A percentile compares a stretch with the other conserved stretches of the same genome.
These are phyloP conservation scores for Cercospora brassicicola DNA, from an alignment of 2,329 filamentous ascomycete genomes.

Conservation along the genomic window DNA sequence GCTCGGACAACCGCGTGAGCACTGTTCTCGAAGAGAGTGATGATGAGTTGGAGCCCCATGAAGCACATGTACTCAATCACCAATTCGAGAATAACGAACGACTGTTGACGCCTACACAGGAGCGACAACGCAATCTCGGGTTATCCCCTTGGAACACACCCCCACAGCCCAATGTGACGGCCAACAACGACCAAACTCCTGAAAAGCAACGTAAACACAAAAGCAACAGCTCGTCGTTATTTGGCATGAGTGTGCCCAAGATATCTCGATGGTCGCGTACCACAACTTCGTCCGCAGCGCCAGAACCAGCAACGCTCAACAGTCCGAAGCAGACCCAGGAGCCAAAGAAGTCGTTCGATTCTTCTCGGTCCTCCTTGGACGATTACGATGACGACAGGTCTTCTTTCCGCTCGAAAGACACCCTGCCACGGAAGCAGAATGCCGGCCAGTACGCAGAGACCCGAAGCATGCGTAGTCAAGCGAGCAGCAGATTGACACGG, in stretches of 20 bases:
- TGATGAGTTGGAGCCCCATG: constrained; percentile 70
- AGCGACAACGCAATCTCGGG: constrained; percentile 45
- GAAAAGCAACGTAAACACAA: constrained; percentile 86
- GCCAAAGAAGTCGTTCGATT: constrained; percentile 57
- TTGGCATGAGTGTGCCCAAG: constrained; percentile 65
- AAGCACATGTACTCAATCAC: constrained; percentile 49
- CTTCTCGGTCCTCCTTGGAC: constrained; percentile 74
- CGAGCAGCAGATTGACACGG: constrained; percentile 35
- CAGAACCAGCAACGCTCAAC: constrained; percentile 34
- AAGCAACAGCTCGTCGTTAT: constrained; percentile 75
- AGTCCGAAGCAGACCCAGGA: constrained; percentile 31
- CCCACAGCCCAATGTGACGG: constrained; percentile 44
- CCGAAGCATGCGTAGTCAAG: constrained; percentile 41
- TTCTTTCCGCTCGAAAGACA: constrained; percentile 61
- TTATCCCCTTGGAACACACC: constrained; percentile 48
- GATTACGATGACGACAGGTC: constrained; percentile 51
- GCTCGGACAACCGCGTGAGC: constrained; percentile 78
- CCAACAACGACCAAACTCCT: constrained; percentile 63
- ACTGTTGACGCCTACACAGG: constrained; percentile 62
- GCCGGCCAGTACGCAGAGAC: constrained; percentile 26
- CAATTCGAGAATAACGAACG: constrained; percentile 61
- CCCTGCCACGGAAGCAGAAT: constrained; percentile 43
- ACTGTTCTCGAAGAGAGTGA: constrained; percentile 88
- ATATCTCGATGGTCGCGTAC: constrained; percentile 98
- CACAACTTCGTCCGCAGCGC: constrained; percentile 79